A percentile compares a stretch with the other conserved stretches of the same genome.
phyloP scores from a whole-genome alignment of 2,329 filamentous ascomycete species.

The Talaromyces sp. region DNA sequence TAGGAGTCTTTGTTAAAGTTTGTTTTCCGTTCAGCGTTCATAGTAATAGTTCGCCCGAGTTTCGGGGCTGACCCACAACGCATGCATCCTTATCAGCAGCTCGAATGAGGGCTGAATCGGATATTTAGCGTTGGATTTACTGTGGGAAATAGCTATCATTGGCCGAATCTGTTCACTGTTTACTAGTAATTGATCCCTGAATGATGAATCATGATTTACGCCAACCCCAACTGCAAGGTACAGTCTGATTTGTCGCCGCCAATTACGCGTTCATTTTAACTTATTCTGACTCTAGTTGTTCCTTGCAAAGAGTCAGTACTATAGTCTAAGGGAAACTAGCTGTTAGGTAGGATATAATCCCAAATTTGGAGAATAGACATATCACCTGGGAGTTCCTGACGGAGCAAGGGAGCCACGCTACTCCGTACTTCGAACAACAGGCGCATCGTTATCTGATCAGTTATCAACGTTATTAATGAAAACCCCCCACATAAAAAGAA shows the following conservation, averaged over 20 bases:
- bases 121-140: neutral
- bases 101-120: neutral
- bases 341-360: neutral
- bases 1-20: neutral
- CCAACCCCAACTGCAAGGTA: neutral
- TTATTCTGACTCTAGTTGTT: neutral
- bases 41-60: neutral
- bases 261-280: neutral
- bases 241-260: neutral
- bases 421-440: neutral
- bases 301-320: neutral
- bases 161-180: neutral
- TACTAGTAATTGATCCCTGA: neutral
- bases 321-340: neutral
- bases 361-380: neutral
- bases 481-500: neutral
- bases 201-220: neutral
- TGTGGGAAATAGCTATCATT: neutral
- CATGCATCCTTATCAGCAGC: neutral
- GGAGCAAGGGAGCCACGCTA: neutral
- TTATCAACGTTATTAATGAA: neutral
- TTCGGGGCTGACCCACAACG: neutral
- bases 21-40: neutral
- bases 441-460: neutral
- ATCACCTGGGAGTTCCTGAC: neutral